Evolutionary conservation across 495 filamentous ascomycete genomes (phyloP), one percentile per base, ranked within the genome.

Genomic region (Mytilinidion resinicola): DNA sequence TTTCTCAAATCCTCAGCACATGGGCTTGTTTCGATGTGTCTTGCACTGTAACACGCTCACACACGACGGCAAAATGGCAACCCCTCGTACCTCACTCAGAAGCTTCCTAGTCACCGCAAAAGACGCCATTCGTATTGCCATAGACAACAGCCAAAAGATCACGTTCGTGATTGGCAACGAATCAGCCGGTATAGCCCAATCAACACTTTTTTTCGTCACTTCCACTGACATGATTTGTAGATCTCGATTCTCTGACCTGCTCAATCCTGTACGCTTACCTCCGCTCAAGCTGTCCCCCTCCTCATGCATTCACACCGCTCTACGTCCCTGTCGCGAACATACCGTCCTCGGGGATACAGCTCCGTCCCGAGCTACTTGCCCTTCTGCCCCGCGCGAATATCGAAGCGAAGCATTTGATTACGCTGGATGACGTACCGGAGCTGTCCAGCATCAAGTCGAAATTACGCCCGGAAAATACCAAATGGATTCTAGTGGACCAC

Each of bases 241-340:
- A 98, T 69, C 85, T 98, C 66, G 93, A 98, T 73, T 96, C 95
- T 11, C 81, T 97, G 54, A 87, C 88, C 71, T 89, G 83, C 37
- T 82, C 91, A 14, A 73, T 97, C n/a, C 70, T 95, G 44, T 88
- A 89, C 48, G 86, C 92, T 43, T 97, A 96, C 73, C 80, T 95
- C 56, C 83, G 84, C 56, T 83, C 80, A 43, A 72, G 78, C 64
- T 67, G 69, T 44, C 75, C 77, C 53, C 65, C 73, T 4, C 71
- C 73, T 20, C 71, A 69, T 25, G 73, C 73, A 63, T 75, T 70
- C 60, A 71, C 70, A 52, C 73, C 62, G 6, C 74, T 86, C n/a
- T 85, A 92, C 71, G 80, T 96, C 36, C 93, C 93, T 0, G 70
- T 98, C 8, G 80, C 87, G 17, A 90, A 95, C 68, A 81, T 96